phyloP scores from a whole-genome alignment of 192 early-diverging fungal genomes.

The Coemansia umbellata region DNA sequence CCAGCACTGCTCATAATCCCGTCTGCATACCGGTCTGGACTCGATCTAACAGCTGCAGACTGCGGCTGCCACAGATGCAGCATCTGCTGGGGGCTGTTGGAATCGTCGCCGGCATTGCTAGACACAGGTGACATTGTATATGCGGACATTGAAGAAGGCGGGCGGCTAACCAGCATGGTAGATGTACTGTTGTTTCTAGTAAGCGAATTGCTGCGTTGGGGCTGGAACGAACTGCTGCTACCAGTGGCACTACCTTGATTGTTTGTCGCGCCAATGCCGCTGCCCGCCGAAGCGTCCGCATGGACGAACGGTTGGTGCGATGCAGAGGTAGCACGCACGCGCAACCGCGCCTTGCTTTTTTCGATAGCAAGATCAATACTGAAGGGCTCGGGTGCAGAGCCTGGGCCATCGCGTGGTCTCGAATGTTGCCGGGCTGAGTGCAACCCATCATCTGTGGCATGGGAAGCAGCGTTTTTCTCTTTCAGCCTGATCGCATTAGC shows the following conservation, averaged over 20 bases:
- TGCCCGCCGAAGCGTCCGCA: conserved; percentile 2
- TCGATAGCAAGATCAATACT: conserved; percentile 30
- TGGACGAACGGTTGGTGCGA: conserved; percentile 22
- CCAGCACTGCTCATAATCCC: conserved; percentile 5
- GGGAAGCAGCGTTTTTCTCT: conserved; percentile 11
- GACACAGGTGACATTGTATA: conserved; percentile 49
- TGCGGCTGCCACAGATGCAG: conserved; percentile 30
- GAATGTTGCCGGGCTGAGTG: background rate
- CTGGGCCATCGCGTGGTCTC: conserved; percentile 7
- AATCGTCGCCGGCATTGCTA: conserved; percentile 38
- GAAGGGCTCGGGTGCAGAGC: conserved; percentile 40
- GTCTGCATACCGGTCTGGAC: conserved; percentile 35
- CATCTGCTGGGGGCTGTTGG: background rate
- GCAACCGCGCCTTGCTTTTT: conserved; percentile 13
- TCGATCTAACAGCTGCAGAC: conserved; percentile 16
- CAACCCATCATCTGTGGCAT: background rate
- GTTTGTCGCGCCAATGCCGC: conserved; percentile 3
- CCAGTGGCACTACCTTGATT: conserved; percentile 5
- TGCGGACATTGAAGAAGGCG: conserved; percentile 41
- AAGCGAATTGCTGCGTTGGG: conserved; percentile 5
- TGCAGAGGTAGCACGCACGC: conserved; percentile 36
- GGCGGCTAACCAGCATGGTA: conserved; percentile 18
- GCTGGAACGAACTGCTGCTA: conserved; percentile 1
- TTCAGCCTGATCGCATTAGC: conserved; percentile 50
- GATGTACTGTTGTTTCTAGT: conserved; percentile 7